Evolutionary conservation across 495 filamentous ascomycete species (phyloP).

Genomic region (Astrothelium macrocarpum): DNA sequence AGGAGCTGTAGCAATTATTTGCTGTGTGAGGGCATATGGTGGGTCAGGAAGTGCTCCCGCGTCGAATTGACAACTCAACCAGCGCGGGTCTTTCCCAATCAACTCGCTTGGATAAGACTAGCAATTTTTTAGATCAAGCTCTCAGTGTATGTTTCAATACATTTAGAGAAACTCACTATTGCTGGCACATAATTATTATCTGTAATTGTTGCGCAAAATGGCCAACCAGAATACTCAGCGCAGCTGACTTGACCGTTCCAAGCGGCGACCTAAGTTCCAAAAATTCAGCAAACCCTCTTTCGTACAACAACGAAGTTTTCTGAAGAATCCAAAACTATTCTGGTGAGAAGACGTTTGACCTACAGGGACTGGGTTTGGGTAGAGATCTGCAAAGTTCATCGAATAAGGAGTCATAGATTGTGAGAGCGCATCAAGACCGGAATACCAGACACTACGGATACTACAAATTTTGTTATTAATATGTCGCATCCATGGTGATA

Average conservation of each 20-base stretch:
- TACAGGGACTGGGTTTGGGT: background rate
- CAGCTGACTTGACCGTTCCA: background rate
- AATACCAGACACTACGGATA: background rate
- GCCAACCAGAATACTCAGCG: background rate
- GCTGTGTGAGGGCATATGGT: background rate
- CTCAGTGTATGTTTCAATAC: background rate
- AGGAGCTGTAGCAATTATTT: background rate
- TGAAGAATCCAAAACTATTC: background rate
- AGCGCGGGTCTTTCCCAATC: background rate
- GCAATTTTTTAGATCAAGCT: background rate
- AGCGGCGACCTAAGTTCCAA: background rate
- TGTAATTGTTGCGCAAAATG: background rate
- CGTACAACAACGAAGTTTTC: background rate
- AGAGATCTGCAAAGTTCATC: background rate
- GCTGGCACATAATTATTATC: background rate
- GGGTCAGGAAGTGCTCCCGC: background rate
- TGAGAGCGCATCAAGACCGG: too few relatives aligned
- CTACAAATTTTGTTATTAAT: background rate
- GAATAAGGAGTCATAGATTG: background rate
- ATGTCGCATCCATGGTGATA: background rate
- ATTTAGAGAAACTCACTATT: background rate
- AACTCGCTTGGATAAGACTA: background rate
- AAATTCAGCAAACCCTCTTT: background rate
- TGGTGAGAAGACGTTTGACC: background rate
- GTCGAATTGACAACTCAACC: background rate